Percentiles rank a stretch among this genome's conserved stretches.
Conservation (phyloP, 129 eudicot genomes). For the Silybum marianum region DNA sequence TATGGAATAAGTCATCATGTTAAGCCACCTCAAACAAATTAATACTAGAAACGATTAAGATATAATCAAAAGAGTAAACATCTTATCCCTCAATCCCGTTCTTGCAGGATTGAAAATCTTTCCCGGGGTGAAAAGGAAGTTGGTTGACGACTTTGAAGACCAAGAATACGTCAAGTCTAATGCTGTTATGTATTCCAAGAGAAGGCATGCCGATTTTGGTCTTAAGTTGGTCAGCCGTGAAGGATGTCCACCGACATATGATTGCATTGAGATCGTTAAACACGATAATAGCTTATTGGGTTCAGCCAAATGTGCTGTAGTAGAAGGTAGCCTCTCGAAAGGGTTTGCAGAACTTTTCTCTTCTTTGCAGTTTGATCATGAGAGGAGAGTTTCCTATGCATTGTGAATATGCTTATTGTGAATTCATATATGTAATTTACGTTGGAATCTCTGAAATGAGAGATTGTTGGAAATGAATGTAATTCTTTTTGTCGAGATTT, state of each 20-base stretch:
- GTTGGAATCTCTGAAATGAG: background rate
- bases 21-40: background rate
- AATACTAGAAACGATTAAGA: background rate
- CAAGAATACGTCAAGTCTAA: conserved; percentile 28
- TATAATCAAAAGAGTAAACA: background rate
- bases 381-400: conserved; percentile 54
- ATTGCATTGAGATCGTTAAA: conserved; percentile 34
- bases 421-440: background rate
- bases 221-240: conserved; percentile 20
- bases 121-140: conserved; percentile 90
- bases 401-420: conserved; percentile 12
- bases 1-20: background rate
- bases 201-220: conserved; percentile 30
- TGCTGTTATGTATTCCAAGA: conserved; percentile 34
- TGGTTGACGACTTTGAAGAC: conserved; percentile 31
- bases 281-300: conserved; percentile 26
- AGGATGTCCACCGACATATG: conserved; percentile 23
- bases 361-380: conserved; percentile 53
- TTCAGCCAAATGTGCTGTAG: conserved; percentile 60
- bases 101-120: conserved; percentile 63
- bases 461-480: background rate
- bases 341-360: conserved; percentile 87
- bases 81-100: background rate
- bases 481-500: background rate
- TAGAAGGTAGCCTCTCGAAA: conserved; percentile 87